Evolutionary conservation across 1,284 basidiomycete genomes (phyloP).

Genomic region (Afroboletus lepidellus): DNA sequence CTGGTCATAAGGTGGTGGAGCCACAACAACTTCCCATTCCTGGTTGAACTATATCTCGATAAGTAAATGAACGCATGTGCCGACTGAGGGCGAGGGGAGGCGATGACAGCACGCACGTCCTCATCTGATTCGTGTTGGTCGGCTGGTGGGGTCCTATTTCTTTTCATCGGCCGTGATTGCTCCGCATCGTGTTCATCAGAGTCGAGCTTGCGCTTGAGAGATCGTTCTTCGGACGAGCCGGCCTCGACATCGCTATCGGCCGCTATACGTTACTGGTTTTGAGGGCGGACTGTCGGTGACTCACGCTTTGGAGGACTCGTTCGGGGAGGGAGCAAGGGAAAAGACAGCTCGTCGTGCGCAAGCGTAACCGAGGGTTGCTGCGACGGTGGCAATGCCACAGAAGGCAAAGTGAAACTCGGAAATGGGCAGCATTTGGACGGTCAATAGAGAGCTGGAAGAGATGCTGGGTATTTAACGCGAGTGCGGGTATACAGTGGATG

Average conservation of each 20-base stretch:
- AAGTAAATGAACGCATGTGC: constrained; percentile 15
- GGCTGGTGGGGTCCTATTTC: constrained; percentile 48
- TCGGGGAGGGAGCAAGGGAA: constrained; percentile 14
- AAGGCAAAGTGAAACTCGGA: constrained; percentile 47
- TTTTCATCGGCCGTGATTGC: constrained; percentile 42
- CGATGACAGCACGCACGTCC: constrained; percentile 25
- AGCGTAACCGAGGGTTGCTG: constrained; percentile 57
- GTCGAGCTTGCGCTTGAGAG: constrained; percentile 43
- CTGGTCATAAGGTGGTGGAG: constrained; percentile 33
- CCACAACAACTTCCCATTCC: constrained; percentile 34
- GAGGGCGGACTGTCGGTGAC: constrained; percentile 34
- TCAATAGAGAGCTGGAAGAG: background rate
- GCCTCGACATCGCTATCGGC: constrained; percentile 35
- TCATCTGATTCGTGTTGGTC: constrained; percentile 30
- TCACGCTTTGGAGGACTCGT: constrained; percentile 27
- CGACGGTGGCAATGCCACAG: constrained; percentile 55
- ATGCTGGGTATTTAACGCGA: constrained; percentile 24
- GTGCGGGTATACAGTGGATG: constrained; percentile 11
- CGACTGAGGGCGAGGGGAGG: background rate
- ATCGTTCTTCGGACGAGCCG: constrained; percentile 28
- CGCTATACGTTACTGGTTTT: constrained; percentile 29
- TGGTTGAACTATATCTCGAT: constrained; percentile 24
- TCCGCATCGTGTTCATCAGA: constrained; percentile 31
- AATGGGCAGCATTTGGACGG: constrained; percentile 27
- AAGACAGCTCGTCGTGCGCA: constrained; percentile 42